Evolutionary conservation across 148 eudicot species (phyloP).

Genomic region (Linanthus parryae): DNA sequence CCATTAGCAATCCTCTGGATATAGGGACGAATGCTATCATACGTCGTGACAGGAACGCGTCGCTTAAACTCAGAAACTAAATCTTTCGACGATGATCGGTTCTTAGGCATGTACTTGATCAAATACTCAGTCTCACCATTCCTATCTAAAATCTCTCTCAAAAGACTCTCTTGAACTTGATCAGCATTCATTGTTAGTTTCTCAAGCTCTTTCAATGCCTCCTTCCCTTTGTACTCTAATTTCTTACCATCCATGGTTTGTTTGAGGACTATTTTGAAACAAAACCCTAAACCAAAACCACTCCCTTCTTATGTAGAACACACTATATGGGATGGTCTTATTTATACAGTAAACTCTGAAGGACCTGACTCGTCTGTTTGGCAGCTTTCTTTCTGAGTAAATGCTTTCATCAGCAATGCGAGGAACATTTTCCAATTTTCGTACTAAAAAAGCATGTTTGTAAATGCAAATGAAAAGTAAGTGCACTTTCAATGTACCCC

Average conservation of each 20-base stretch:
- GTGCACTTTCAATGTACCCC: no score
- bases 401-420: no score
- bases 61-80: conserved; percentile 31
- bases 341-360: no score
- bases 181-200: conserved; percentile 40
- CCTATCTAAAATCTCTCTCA: conserved; percentile 39
- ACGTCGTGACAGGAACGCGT: conserved; percentile 51
- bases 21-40: conserved; percentile 50
- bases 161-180: conserved; percentile 53
- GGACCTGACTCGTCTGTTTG: no score
- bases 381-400: no score
- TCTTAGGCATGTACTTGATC: conserved; percentile 31
- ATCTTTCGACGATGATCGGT: conserved; percentile 35
- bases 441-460: no score
- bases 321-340: background rate
- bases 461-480: no score
- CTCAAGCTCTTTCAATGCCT: conserved; percentile 61
- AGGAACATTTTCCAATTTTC: no score
- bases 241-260: conserved; percentile 56
- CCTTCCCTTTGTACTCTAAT: conserved; percentile 64
- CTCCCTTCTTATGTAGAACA: background rate
- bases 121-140: conserved; percentile 60
- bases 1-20: conserved; percentile 66
- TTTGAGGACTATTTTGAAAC: conserved; percentile 7
- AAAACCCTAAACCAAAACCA: background rate